Conservation (phyloP, 257 asterid genomes). For the Sherardia arvensis region DNA sequence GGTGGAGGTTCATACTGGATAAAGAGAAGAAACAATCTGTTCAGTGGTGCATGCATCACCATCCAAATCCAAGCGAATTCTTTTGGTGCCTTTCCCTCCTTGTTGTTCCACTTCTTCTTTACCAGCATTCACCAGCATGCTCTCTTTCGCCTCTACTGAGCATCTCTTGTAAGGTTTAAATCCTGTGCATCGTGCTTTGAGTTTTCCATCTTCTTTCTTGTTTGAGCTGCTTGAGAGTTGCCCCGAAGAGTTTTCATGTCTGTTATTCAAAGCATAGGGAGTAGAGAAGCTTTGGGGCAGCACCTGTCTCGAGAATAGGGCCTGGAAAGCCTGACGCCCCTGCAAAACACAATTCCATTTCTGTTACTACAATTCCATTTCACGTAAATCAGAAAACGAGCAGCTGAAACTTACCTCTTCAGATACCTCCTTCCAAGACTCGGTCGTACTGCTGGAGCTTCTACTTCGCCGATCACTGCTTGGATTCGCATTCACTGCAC, state of each 20-base stretch:
- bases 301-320: slow-evolving; percentile 73
- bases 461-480: slow-evolving; percentile 52
- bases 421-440: slow-evolving; percentile 90
- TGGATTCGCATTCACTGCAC: slow-evolving; percentile 4
- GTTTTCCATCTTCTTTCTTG: slow-evolving; percentile 44
- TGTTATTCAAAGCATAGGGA: slow-evolving; percentile 35
- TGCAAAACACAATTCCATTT: slow-evolving; percentile 24
- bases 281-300: slow-evolving; percentile 92
- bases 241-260: slow-evolving; percentile 5
- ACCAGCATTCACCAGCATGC: slow-evolving; percentile 27
- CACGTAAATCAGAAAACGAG: neutral
- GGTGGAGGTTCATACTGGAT: slow-evolving; percentile 15
- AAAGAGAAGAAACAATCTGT: slow-evolving; percentile 11
- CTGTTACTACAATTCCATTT: too few relatives aligned
- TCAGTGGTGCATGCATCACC: slow-evolving; percentile 51
- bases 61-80: slow-evolving; percentile 66
- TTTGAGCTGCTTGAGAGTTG: slow-evolving; percentile 26
- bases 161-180: slow-evolving; percentile 97
- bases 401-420: slow-evolving; percentile 52
- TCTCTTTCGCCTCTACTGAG: slow-evolving; percentile 71
- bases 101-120: slow-evolving; percentile 35
- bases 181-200: slow-evolving; percentile 54
- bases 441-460: slow-evolving; percentile 36
- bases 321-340: slow-evolving; percentile 89
- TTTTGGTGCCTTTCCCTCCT: slow-evolving; percentile 67